A percentile compares a stretch with the other conserved stretches of the same genome.
Conservation (phyloP, 1,284 basidiomycete genomes). For the Ganoderma leucocontextum region DNA sequence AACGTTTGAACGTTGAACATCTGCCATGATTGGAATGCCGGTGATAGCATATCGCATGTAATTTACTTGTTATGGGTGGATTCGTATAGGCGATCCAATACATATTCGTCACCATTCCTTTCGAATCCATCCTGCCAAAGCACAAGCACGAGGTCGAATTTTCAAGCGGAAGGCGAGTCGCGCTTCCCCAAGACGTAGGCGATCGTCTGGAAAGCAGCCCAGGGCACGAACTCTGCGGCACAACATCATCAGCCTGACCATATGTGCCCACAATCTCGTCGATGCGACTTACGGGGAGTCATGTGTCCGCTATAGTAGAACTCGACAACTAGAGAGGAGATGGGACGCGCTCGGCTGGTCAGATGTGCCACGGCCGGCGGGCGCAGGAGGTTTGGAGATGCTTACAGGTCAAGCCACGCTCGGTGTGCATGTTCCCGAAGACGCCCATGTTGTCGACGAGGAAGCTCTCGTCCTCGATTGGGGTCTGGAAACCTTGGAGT, state of each 20-base stretch:
- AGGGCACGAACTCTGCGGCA: constrained; percentile 65
- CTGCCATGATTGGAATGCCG: too few relatives aligned
- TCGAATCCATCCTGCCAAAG: not conserved
- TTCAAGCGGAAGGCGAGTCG: constrained; percentile 52
- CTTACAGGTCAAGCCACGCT: constrained; percentile 46
- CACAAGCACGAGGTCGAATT: not conserved
- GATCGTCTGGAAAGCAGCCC: constrained; percentile 60
- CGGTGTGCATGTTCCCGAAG: constrained; percentile 47
- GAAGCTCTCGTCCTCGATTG: constrained; percentile 48
- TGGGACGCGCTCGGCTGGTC: not conserved
- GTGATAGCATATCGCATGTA: too few relatives aligned
- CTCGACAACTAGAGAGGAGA: constrained; percentile 52
- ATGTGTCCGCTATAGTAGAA: constrained; percentile 66
- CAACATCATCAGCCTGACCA: not conserved
- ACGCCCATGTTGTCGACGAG: constrained; percentile 46
- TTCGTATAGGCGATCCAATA: not conserved
- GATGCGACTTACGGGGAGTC: constrained; percentile 57
- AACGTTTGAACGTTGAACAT: too few relatives aligned
- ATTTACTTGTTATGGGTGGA: too few relatives aligned
- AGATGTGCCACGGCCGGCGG: not conserved
- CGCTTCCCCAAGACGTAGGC: constrained; percentile 61
- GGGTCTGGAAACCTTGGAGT: constrained; percentile 49
- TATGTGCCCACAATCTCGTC: not conserved
- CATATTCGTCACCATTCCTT: too few relatives aligned
- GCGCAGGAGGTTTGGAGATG: not conserved